These are phyloP conservation scores for Coemansia sp. DNA, from an alignment of 192 early-diverging fungal genomes.

Conservation along the genomic window DNA sequence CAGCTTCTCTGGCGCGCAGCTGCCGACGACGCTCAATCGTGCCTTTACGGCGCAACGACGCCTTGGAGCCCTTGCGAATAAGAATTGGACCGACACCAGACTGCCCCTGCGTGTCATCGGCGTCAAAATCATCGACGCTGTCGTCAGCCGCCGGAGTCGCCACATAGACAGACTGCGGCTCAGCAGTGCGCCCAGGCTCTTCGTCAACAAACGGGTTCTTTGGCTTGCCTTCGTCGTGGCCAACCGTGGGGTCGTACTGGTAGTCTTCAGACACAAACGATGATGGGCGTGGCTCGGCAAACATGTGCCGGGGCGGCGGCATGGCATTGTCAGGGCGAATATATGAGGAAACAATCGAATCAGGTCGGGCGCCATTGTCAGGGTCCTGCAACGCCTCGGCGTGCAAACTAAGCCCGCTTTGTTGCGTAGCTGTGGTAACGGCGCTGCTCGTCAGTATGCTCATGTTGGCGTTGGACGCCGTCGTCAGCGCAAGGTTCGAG, in stretches of 20 bases:
- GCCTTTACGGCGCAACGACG: constrained; percentile 46
- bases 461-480: background rate
- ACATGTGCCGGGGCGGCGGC: constrained; percentile 16
- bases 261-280: constrained; percentile 48
- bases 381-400: constrained; percentile 26
- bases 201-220: constrained; percentile 20
- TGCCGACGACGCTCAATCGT: constrained; percentile 38
- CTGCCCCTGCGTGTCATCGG: constrained; percentile 8
- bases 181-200: background rate
- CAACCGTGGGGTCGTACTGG: constrained; percentile 37
- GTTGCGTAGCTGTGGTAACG: constrained; percentile 20
- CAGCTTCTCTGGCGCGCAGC: background rate
- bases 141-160: constrained; percentile 6
- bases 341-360: constrained; percentile 40
- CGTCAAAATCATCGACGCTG: background rate
- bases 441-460: constrained; percentile 13
- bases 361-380: constrained; percentile 11
- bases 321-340: constrained; percentile 34
- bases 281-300: constrained; percentile 23
- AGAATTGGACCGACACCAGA: constrained; percentile 29
- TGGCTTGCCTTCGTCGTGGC: background rate
- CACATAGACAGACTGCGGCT: constrained; percentile 29
- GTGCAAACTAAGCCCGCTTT: constrained; percentile 43
- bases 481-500: constrained; percentile 13
- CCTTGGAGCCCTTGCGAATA: constrained; percentile 51